Evolutionary conservation across 352 stramenopile genomes (phyloP).

Genomic region (Globisporangium yorkense): DNA sequence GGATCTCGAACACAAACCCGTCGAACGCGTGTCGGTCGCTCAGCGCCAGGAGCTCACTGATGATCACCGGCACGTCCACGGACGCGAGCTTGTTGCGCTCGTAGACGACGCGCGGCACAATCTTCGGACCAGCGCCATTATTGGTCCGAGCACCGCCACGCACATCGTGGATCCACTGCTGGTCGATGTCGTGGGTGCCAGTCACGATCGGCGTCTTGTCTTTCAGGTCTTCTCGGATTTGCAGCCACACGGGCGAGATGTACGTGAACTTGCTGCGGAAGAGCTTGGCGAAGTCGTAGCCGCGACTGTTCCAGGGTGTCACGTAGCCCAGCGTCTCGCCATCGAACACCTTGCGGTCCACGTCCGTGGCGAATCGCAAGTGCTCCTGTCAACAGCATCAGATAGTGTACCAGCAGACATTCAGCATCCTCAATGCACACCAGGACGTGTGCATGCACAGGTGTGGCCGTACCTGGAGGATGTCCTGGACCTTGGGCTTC

Average conservation of each 20-base stretch:
- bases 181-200: conserved; percentile 66
- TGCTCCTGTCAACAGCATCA: conserved; percentile 18
- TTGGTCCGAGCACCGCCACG: conserved; percentile 21
- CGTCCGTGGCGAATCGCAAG: conserved; percentile 20
- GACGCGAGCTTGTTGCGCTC: conserved; percentile 58
- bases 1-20: conserved; percentile 76
- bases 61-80: conserved; percentile 49
- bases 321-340: conserved; percentile 72
- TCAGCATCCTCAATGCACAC: background rate
- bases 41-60: conserved; percentile 39
- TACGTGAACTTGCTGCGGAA: conserved; percentile 79
- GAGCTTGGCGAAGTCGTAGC: conserved; percentile 64
- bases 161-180: conserved; percentile 43
- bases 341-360: conserved; percentile 22
- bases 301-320: conserved; percentile 74
- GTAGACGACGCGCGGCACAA: conserved; percentile 77
- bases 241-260: conserved; percentile 78
- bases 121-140: conserved; percentile 19
- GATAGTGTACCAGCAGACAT: background rate
- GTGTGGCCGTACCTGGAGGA: conserved; percentile 20
- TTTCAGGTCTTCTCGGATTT: conserved; percentile 49
- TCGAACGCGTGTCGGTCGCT: conserved; percentile 43
- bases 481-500: conserved; percentile 35
- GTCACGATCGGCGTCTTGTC: conserved; percentile 48
- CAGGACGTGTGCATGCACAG: background rate